Evolutionary conservation across 306 rosid species (phyloP).

Genomic region (Biancaea sappan): DNA sequence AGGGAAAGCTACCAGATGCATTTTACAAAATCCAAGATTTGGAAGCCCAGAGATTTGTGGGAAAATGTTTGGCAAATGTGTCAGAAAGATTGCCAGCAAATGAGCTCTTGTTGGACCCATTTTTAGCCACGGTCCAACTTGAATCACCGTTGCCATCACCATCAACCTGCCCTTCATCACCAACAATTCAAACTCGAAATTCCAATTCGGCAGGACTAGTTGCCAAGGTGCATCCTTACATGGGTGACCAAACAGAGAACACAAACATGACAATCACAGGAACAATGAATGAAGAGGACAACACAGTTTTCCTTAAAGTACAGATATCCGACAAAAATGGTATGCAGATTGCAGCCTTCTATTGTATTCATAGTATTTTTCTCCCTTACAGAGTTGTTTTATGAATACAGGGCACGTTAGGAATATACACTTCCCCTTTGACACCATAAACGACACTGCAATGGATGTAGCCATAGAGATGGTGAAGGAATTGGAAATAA

Average conservation of each 20-base stretch:
- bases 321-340: conserved; percentile 56
- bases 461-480: conserved; percentile 79
- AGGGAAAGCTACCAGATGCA: conserved; percentile 86
- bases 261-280: conserved; percentile 78
- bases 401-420: conserved; percentile 54
- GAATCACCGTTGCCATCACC: conserved; percentile 24
- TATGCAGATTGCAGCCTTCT: conserved; percentile 30
- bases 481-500: conserved; percentile 84
- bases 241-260: conserved; percentile 39
- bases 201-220: conserved; percentile 5
- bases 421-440: conserved; percentile 74
- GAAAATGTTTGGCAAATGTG: conserved; percentile 68
- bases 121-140: conserved; percentile 54
- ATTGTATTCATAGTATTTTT: background rate
- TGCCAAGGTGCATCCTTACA: conserved; percentile 23
- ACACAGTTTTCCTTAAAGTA: conserved; percentile 70
- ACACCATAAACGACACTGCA: conserved; percentile 71
- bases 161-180: background rate
- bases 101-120: conserved; percentile 78
- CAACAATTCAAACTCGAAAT: conserved; percentile 11
- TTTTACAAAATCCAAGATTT: conserved; percentile 59
- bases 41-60: conserved; percentile 74
- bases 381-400: background rate
- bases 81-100: conserved; percentile 68
- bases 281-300: conserved; percentile 61